Base-by-base conservation (phyloP, 305 asterid species). In the Withania somnifera region DNA sequence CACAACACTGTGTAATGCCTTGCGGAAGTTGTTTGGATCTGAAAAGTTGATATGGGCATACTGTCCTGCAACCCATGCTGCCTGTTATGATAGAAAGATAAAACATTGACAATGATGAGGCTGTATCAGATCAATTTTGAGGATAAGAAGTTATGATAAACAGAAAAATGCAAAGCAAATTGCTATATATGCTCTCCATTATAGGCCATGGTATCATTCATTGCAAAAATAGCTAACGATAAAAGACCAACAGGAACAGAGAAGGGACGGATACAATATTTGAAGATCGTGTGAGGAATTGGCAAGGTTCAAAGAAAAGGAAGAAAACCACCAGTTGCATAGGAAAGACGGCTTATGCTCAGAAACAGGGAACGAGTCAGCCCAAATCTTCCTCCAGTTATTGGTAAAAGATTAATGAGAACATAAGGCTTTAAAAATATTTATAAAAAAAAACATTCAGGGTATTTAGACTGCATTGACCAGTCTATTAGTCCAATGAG, bases 21-120 rank as follows among this genome's bases (percentile, higher is more conserved):
- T 88, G 71, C 97, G 95, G 86, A 95, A 97, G 88, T 93, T 97
- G 78, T 90, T 92, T 34, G 97, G 92, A 79, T 97, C 97, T 13
- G 97, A 86, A 91, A 97, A 97, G 82, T 69, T 89, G 83, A 97
- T 83, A 78, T 91, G 98, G 66, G 99, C 99, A 87, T 95, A 97
- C 84, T 97, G 98, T 79, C 99, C 99, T 15, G 99, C 97, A 91
- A 97, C 99, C 99, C 99, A 97, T 60, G 99, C 98, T 26, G 99
- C 99, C 99, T 97, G 85, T 80, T 84, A 82, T 50, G 86, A 83
- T 71, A 67, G 81, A 79, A 84, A 81, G 38, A 69, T 50, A 81
- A 75, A 73, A 84, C 82, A 11, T 73, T 26, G 80, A 77, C 51
- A 82, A 68, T 68, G 68, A 36, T 79, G 80, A 75, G 63, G 19